Base-by-base conservation (phyloP, 805 yeast species). In the Pichia kluyveri region DNA sequence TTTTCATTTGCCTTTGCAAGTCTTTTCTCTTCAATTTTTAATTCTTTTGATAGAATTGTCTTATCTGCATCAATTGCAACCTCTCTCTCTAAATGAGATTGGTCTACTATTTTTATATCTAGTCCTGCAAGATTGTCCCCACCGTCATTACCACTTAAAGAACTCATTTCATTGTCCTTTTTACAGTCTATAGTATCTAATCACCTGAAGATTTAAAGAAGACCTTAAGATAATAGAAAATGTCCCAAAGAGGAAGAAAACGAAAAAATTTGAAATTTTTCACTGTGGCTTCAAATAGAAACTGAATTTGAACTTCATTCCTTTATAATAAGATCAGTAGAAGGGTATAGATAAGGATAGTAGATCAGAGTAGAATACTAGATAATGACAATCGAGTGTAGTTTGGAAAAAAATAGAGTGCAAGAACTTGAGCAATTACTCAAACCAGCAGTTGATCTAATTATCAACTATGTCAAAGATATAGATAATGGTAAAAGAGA, bases 21-120 rank as follows among this genome's bases (percentile, higher is more conserved):
- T 50, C 98, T 72, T 52, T 80, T 82, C 50, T 72, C 68, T 56
- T 93, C 99, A 39, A 83, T 68, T 54, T 85, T 96, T 1, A 76
- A 65, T 43, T 86, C 89, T 45, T 82, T 80, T 38, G 72, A 65
- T 1, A 75, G 67, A 44, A 90, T 72, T 4, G 77, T 78, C 47
- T 69, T 68, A 51, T 81, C 80, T 0, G 96, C 96, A 64, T 77
- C 69, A 34, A 71, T 69, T 17, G 88, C 87, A 34, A 91, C 82
- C 48, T 76, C 70, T 42, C 77, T 68, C 58, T 90, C 99, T n/a
- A 91, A 65, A 9, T 82, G 80, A 46, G 77, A 80, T 62, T 93
- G 98, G 56, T 86, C 89, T 50, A 88, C 80, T 4, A 87, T 69
- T 56, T 71, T 71, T 30, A 86, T 80, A 1, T 79, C 81, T 19